Evolutionary conservation across 176 grass and related monocot species (phyloP), one percentile per base, ranked within the genome.

Genomic region (Areca catechu): DNA sequence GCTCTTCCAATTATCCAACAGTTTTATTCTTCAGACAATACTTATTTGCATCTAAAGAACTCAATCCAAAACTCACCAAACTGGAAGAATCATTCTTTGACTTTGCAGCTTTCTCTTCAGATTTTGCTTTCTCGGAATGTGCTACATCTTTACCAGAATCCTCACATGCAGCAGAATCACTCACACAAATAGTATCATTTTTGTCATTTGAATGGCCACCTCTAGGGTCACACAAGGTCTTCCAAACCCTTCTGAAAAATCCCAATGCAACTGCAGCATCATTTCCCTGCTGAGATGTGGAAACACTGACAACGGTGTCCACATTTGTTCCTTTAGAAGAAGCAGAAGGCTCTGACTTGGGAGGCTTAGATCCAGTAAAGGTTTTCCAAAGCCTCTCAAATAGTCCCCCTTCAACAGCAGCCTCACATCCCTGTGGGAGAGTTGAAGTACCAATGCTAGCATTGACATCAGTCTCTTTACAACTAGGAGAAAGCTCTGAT

Each of bases 161-260:
- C n/a, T n/a, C n/a, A n/a, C n/a, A n/a, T n/a, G n/a, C n/a, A n/a
- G n/a, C n/a, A n/a, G n/a, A n/a, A n/a, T n/a, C n/a, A n/a, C n/a
- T n/a, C n/a, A n/a, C n/a, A n/a, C n/a, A n/a, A n/a, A n/a, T n/a
- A n/a, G n/a, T n/a, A n/a, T n/a, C n/a, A n/a, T n/a, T n/a, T n/a
- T n/a, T n/a, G n/a, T n/a, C n/a, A n/a, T n/a, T n/a, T n/a, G n/a
- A n/a, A n/a, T n/a, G n/a, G n/a, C n/a, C n/a, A n/a, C n/a, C n/a
- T n/a, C n/a, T n/a, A n/a, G n/a, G n/a, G n/a, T n/a, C n/a, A n/a
- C n/a, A n/a, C n/a, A n/a, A n/a, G n/a, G n/a, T n/a, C 19, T 27
- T 63, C 25, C 19, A 43, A 48, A 77, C 49, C 30, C 18, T 69
- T 57, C 53, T 21, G 5, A 77, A 48, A 48, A 70, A 63, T 60